Percentiles rank a stretch among this genome's conserved stretches.
These are phyloP conservation scores for Herpetomonas samuelpessoai DNA, from an alignment of 208 protist species.

Conservation along the genomic window DNA sequence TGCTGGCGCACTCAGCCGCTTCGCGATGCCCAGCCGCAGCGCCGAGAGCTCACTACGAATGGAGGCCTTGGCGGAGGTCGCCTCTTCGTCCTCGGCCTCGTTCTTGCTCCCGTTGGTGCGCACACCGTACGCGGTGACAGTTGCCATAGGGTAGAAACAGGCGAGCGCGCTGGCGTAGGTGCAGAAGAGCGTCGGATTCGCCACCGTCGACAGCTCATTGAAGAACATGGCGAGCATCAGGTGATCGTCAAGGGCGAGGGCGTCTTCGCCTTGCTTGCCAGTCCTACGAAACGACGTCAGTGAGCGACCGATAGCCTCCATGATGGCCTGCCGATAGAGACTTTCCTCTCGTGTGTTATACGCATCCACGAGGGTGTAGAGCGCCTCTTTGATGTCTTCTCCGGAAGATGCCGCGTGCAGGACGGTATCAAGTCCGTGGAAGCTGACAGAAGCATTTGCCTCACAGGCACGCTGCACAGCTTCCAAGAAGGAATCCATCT, in stretches of 20 bases:
- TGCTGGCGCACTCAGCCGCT: constrained; percentile 25
- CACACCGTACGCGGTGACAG: constrained; percentile 18
- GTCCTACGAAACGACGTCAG: constrained; percentile 1
- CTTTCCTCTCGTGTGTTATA: constrained; percentile 20
- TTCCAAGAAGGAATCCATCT: constrained; percentile 8
- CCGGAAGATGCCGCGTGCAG: constrained; percentile 7
- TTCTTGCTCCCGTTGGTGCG: background rate
- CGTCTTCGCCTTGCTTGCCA: background rate
- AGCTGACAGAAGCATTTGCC: constrained; percentile 19
- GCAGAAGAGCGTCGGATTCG: constrained; percentile 17
- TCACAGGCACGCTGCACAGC: constrained; percentile 13
- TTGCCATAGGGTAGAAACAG: constrained; percentile 25
- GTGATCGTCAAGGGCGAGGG: constrained; percentile 35
- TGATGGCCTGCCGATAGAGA: constrained; percentile 23
- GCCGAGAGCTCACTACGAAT: constrained; percentile 45
- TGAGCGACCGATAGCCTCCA: constrained; percentile 24
- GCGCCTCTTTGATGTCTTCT: constrained; percentile 20
- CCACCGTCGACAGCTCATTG: constrained; percentile 51
- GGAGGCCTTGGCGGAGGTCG: constrained; percentile 20
- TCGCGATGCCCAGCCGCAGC: constrained; percentile 36
- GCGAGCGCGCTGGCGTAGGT: constrained; percentile 26
- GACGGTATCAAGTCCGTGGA: background rate
- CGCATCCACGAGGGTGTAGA: constrained; percentile 42
- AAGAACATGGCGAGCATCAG: constrained; percentile 62
- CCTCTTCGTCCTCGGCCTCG: constrained; percentile 5